Conservation (phyloP, 257 asterid species). For the Salvia hispanica region DNA sequence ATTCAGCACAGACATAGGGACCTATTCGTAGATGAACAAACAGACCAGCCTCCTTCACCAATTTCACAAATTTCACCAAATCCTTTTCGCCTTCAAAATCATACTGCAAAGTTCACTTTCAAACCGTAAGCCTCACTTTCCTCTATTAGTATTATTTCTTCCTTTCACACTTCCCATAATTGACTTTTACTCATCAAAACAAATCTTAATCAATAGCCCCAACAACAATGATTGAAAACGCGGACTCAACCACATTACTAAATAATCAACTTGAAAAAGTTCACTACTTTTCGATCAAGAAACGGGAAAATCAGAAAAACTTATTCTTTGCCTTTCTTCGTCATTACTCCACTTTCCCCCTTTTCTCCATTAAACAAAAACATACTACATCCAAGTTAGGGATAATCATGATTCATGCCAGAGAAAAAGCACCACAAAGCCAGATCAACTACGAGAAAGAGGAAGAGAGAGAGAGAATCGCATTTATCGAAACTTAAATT, state of each 20-base stretch:
- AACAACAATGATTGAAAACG: slow-evolving; percentile 29
- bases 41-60: slow-evolving; percentile 76
- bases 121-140: slow-evolving; percentile 35
- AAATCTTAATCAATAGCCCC: neutral
- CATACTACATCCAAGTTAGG: slow-evolving; percentile 39
- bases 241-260: slow-evolving; percentile 22
- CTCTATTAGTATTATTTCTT: neutral
- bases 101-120: slow-evolving; percentile 55
- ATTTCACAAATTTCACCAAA: slow-evolving; percentile 71
- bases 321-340: neutral
- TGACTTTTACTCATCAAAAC: slow-evolving; percentile 20
- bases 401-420: slow-evolving; percentile 17
- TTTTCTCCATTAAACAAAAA: slow-evolving; percentile 23
- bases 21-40: slow-evolving; percentile 73
- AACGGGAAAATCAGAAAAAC: slow-evolving; percentile 24
- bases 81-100: slow-evolving; percentile 81
- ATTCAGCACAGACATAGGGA: slow-evolving; percentile 91
- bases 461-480: too few relatives aligned
- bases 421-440: neutral
- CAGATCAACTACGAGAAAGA: too few relatives aligned
- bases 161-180: neutral
- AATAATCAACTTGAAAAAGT: slow-evolving; percentile 24
- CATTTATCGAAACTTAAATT: neutral
- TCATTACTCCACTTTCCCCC: slow-evolving; percentile 23
- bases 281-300: slow-evolving; percentile 19